Conservation (phyloP, 2,329 filamentous ascomycete species). For the Thielaviopsis ethacetica region DNA sequence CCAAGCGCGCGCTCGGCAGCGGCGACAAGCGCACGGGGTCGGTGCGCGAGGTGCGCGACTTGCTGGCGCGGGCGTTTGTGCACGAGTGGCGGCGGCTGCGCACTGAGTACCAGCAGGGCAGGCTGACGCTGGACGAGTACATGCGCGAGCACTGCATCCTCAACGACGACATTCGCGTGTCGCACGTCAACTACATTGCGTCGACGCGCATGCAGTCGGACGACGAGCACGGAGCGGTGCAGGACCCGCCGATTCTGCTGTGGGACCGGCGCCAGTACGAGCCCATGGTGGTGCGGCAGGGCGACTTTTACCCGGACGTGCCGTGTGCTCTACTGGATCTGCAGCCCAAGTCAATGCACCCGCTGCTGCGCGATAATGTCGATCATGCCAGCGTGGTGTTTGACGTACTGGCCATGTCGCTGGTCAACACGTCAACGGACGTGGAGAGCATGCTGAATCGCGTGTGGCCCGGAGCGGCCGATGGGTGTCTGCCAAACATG, state of each 20-base stretch:
- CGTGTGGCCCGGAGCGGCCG: slow-evolving; percentile 43
- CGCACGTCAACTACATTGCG: slow-evolving; percentile 20
- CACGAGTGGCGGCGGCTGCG: neutral
- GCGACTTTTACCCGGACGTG: slow-evolving; percentile 52
- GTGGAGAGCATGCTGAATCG: slow-evolving; percentile 29
- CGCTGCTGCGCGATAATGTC: slow-evolving; percentile 29
- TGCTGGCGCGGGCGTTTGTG: slow-evolving; percentile 2
- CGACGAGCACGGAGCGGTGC: slow-evolving; percentile 34
- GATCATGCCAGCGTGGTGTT: slow-evolving; percentile 32
- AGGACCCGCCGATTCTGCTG: slow-evolving; percentile 34
- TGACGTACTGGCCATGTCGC: slow-evolving; percentile 23
- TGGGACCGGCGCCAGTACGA: slow-evolving; percentile 61
- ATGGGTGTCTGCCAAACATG: slow-evolving; percentile 33
- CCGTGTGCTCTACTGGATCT: slow-evolving; percentile 48
- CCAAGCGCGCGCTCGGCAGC: neutral
- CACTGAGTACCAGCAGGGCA: slow-evolving; percentile 8
- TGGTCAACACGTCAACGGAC: slow-evolving; percentile 23
- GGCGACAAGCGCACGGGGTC: neutral
- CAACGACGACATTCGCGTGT: slow-evolving; percentile 19
- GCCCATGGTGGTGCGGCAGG: slow-evolving; percentile 38
- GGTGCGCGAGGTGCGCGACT: slow-evolving; percentile 2
- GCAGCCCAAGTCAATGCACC: slow-evolving; percentile 39
- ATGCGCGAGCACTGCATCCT: slow-evolving; percentile 17
- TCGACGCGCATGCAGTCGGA: slow-evolving; percentile 31
- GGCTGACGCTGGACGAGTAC: slow-evolving; percentile 16